Evolutionary conservation across 192 early-diverging fungal genomes (phyloP).

Genomic region (Umbelopsis sp.): DNA sequence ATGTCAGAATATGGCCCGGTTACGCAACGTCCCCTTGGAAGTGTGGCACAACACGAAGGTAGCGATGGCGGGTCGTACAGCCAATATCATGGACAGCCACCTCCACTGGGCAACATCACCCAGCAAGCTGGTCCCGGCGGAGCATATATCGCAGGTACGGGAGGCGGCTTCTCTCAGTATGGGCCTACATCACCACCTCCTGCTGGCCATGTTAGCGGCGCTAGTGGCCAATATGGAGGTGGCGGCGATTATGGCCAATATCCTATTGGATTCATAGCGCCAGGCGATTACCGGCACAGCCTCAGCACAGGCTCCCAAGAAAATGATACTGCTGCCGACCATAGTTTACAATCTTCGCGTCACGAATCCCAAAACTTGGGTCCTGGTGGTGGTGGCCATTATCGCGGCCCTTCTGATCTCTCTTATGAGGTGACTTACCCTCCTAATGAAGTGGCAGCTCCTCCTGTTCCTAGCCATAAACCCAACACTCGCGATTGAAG

Average conservation of each 20-base stretch:
- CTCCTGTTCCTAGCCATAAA: background rate
- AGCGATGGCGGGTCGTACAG: conserved; percentile 13
- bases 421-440: background rate
- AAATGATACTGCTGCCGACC: conserved; percentile 1
- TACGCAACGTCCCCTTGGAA: conserved; percentile 10
- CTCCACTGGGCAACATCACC: background rate
- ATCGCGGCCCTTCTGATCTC: conserved; percentile 7
- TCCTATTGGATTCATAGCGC: background rate
- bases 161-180: too few relatives aligned
- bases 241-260: background rate
- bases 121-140: background rate
- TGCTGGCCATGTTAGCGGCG: background rate
- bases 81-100: background rate
- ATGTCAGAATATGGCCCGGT: conserved; percentile 16
- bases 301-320: conserved; percentile 13
- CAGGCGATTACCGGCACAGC: background rate
- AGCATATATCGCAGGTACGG: too few relatives aligned
- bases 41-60: background rate
- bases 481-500: background rate
- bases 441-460: background rate
- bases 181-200: background rate
- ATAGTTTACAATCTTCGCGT: background rate
- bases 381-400: background rate
- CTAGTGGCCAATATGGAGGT: background rate
- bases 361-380: conserved; percentile 1